Conservation (phyloP, 225 moss, liverwort and hornwort genomes). For the Marchantia polymorpha region DNA sequence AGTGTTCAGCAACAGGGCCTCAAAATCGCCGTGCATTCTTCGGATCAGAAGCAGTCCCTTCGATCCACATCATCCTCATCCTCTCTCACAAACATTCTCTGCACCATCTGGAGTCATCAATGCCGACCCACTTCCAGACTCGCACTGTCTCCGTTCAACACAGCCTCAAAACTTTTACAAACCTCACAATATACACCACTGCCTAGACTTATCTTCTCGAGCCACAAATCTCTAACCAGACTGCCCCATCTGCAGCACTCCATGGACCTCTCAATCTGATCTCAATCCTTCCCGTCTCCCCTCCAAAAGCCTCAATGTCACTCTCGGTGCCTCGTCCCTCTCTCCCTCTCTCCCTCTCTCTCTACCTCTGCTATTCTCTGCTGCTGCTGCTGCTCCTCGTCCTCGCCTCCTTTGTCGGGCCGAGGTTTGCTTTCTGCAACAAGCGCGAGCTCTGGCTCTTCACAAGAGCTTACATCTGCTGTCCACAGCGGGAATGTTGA, state of each 20-base stretch:
- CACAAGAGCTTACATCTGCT: neutral
- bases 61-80: neutral
- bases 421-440: neutral
- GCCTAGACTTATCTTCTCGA: neutral
- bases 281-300: neutral
- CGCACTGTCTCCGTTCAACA: neutral
- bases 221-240: neutral
- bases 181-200: neutral
- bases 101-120: neutral
- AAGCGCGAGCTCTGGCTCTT: neutral
- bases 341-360: neutral
- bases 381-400: neutral
- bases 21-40: constrained; percentile 4
- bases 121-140: neutral
- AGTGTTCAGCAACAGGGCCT: neutral
- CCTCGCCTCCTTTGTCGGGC: neutral
- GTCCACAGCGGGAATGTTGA: neutral
- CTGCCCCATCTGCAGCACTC: neutral
- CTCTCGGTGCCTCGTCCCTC: neutral
- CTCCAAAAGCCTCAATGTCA: neutral
- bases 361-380: no score
- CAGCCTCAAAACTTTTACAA: neutral
- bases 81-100: neutral
- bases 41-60: neutral
- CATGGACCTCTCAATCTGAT: neutral